Evolutionary conservation across 2,329 filamentous ascomycete species (phyloP).

Genomic region (Arthrobotrys sinensis): DNA sequence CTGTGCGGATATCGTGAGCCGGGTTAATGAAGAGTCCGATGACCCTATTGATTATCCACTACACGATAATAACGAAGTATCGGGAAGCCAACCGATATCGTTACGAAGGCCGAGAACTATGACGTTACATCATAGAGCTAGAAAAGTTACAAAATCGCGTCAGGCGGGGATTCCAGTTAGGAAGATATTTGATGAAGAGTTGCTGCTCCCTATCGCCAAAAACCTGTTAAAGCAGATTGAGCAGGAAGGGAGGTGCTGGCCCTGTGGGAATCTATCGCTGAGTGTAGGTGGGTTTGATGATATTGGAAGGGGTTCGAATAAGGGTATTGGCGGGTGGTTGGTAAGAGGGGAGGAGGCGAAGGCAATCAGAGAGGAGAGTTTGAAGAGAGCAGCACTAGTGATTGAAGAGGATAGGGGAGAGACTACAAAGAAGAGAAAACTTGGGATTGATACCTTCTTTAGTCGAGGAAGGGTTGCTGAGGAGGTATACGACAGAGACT

Average conservation of each 20-base stretch:
- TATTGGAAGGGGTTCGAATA: slow-evolving; percentile 81
- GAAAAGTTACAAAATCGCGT: slow-evolving; percentile 80
- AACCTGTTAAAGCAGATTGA: slow-evolving; percentile 84
- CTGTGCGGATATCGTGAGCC: slow-evolving; percentile 88
- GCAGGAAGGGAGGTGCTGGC: slow-evolving; percentile 79
- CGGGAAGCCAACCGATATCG: slow-evolving; percentile 51
- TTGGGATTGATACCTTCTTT: slow-evolving; percentile 65
- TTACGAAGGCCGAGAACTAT: slow-evolving; percentile 84
- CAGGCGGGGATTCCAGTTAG: slow-evolving; percentile 83
- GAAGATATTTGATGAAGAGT: slow-evolving; percentile 78
- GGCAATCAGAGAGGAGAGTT: slow-evolving; percentile 66
- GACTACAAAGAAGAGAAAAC: slow-evolving; percentile 66
- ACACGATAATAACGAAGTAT: slow-evolving; percentile 68
- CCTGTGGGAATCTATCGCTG: slow-evolving; percentile 89
- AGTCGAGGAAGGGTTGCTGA: slow-evolving; percentile 46
- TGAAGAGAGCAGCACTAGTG: slow-evolving; percentile 58
- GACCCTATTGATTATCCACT: slow-evolving; percentile 75
- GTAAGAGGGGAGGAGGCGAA: slow-evolving; percentile 80
- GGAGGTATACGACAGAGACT: neutral
- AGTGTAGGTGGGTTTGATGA: slow-evolving; percentile 95
- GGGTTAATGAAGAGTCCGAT: slow-evolving; percentile 91
- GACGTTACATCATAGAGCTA: slow-evolving; percentile 85
- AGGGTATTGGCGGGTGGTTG: slow-evolving; percentile 82
- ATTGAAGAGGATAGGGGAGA: slow-evolving; percentile 61
- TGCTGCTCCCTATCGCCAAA: slow-evolving; percentile 82